Base-by-base conservation (phyloP, 2,329 filamentous ascomycete genomes). In the Colletotrichum ledebouriae region DNA sequence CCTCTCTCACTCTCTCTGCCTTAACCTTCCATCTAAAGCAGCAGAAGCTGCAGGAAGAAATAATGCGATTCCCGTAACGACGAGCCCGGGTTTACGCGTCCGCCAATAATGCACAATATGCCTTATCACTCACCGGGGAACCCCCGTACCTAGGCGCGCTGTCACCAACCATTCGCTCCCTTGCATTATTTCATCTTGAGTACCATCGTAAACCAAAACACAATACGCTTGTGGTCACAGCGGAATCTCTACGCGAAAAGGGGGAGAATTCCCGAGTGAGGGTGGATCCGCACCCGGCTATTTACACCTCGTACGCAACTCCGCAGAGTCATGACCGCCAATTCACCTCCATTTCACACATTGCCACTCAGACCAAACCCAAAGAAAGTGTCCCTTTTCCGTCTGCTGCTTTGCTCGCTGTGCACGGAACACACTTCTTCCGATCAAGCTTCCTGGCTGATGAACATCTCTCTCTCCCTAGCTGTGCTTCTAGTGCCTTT, bases 201-300 rank as follows among this genome's bases (percentile, higher is more conserved):
- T 17, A 17, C 17, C 17, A 17, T 17, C 17, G 17, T 33, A 13
- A 39, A 39, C 34, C 34, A 39, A 7, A 39, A 5, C 37, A 39
- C 3, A 59, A 37, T n/a, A 47, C 15, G 37, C 29, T 12, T 46
- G 13, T 12, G 20, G 15, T 29, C 17, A 33, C 17, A 42, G 15
- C 59, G 59, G 37, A 15, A 42, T 34, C 12, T 53, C 37, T 42
- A 61, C 47, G 34, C 59, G 59, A 44, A 29, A 22, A 20, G 10
- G 47, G 42, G 37, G 12, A 22, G 37, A 11, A 39, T 13, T 39
- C 5, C 25, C 6, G 25, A 29, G 25, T 29, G 25, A 29, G 37
- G 37, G 10, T 53, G 44, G 42, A 46, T 53, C 52, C 52, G 52
- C 39, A 44, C 52, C 64, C 52, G 64, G 59, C 50, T 53, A 41